Evolutionary conservation across 75 land plant genomes (phyloP).

Genomic region (Pinus albicaulis): DNA sequence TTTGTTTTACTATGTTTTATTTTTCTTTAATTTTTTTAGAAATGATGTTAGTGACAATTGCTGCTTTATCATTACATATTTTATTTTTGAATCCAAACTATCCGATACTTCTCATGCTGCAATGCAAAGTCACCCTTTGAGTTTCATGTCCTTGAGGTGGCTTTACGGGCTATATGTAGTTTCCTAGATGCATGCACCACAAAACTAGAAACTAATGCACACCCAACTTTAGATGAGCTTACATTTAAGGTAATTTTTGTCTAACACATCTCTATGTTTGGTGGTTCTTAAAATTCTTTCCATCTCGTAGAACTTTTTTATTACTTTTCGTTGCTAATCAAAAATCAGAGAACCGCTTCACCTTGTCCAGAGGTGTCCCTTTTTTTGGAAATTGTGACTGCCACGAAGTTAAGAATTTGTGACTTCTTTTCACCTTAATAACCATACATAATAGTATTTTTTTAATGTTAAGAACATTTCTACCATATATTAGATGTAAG

Average conservation of each 20-base stretch:
- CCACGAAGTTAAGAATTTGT: not conserved
- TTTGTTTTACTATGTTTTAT: not conserved
- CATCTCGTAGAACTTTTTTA: not conserved
- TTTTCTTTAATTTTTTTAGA: not conserved
- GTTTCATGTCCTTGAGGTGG: conserved; percentile 93
- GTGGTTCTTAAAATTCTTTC: not conserved
- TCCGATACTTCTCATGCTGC: not conserved
- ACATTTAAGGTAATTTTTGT: conserved; percentile 71
- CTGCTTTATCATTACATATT: not conserved
- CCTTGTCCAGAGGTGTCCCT: not conserved
- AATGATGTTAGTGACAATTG: not conserved
- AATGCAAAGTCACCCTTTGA: conserved; percentile 92
- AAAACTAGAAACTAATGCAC: conserved; percentile 92
- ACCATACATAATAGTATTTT: too few species aligned
- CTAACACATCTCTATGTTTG: not conserved
- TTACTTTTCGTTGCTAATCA: not conserved
- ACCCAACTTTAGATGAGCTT: conserved; percentile 96
- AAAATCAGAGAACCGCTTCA: not conserved
- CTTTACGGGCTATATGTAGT: conserved; percentile 94
- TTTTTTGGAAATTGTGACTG: not conserved
- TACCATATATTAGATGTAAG: too few species aligned
- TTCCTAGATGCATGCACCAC: conserved; percentile 92
- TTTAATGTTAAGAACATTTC: too few species aligned
- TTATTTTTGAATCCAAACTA: not conserved
- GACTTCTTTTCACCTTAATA: not conserved